Evolutionary conservation across 116 monocot genomes (phyloP).

Genomic region (Zostera marina): DNA sequence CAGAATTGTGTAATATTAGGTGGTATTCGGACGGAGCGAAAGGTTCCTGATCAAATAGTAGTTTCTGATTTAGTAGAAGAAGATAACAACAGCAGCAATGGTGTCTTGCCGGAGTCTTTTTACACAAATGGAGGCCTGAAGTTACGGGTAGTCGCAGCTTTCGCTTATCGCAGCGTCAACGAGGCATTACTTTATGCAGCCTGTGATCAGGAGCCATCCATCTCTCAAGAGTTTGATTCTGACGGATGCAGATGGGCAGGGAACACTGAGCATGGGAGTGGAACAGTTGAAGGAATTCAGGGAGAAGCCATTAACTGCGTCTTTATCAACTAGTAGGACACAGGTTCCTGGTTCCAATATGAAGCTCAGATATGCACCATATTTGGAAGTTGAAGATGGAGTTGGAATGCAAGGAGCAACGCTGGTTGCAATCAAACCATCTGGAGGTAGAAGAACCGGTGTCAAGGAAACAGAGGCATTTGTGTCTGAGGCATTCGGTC

Average conservation of each 20-base stretch:
- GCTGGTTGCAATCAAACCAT: slow-evolving; percentile 54
- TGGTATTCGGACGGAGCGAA: slow-evolving; percentile 46
- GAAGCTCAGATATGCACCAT: slow-evolving; percentile 47
- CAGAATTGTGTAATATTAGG: slow-evolving; percentile 59
- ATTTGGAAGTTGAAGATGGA: slow-evolving; percentile 47
- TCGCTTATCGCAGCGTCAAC: slow-evolving; percentile 70
- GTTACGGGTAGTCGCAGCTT: slow-evolving; percentile 14
- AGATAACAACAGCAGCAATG: too few relatives aligned
- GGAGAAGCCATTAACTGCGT: slow-evolving; percentile 28
- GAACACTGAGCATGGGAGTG: slow-evolving; percentile 39
- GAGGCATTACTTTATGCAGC: slow-evolving; percentile 50
- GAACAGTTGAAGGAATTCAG: slow-evolving; percentile 44
- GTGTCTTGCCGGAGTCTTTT: too few relatives aligned
- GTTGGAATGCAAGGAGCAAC: slow-evolving; percentile 47
- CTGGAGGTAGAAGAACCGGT: slow-evolving; percentile 5
- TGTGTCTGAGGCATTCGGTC: neutral
- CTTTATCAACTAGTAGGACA: slow-evolving; percentile 38
- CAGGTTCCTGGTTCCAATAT: slow-evolving; percentile 53
- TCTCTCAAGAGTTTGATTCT: slow-evolving; percentile 40
- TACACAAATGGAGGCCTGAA: too few relatives aligned
- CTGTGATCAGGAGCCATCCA: slow-evolving; percentile 37
- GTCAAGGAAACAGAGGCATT: neutral
- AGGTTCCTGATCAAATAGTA: slow-evolving; percentile 28
- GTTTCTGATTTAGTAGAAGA: slow-evolving; percentile 21
- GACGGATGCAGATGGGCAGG: slow-evolving; percentile 59